These are phyloP conservation scores for Lipomyces spencermartinsiae DNA, from an alignment of 805 yeast genomes.

Conservation along the genomic window DNA sequence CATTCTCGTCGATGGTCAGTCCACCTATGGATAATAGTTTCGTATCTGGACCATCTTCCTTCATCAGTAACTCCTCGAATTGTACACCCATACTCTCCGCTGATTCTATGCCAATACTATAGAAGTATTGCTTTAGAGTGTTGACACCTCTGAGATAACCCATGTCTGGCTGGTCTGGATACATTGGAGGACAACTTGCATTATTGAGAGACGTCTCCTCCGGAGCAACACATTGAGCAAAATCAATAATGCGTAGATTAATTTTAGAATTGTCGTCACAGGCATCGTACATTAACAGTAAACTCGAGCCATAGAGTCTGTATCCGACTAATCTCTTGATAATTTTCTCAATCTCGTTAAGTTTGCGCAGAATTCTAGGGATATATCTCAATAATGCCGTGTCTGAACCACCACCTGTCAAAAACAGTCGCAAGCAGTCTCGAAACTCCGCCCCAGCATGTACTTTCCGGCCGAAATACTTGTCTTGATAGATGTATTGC, in stretches of 20 bases:
- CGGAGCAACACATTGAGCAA: slow-evolving; percentile 88
- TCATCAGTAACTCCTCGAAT: not conserved
- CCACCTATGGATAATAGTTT: not conserved
- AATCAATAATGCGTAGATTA: slow-evolving; percentile 82
- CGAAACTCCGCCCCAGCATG: slow-evolving; percentile 76
- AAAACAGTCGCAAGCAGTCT: slow-evolving; percentile 72
- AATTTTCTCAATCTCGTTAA: slow-evolving; percentile 63
- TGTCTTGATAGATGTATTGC: slow-evolving; percentile 74
- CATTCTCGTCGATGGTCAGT: not conserved
- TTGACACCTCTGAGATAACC: slow-evolving; percentile 86
- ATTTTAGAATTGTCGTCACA: slow-evolving; percentile 40
- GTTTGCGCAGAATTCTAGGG: slow-evolving; percentile 65
- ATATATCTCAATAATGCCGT: slow-evolving; percentile 69
- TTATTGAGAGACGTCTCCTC: slow-evolving; percentile 51
- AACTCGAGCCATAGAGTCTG: slow-evolving; percentile 88
- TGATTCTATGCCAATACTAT: slow-evolving; percentile 59
- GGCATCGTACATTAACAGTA: slow-evolving; percentile 89
- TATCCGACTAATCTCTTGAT: slow-evolving; percentile 70
- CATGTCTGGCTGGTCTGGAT: slow-evolving; percentile 66
- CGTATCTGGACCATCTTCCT: slow-evolving; percentile 1
- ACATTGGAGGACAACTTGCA: slow-evolving; percentile 71
- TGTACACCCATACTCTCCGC: not conserved
- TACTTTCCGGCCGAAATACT: slow-evolving; percentile 87
- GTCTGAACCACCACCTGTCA: slow-evolving; percentile 72
- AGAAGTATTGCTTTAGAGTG: slow-evolving; percentile 73